A percentile compares a stretch with the other conserved stretches of the same genome.
These are phyloP conservation scores for Cucurbita pepo DNA, from an alignment of 306 rosid species.

Conservation along the genomic window DNA sequence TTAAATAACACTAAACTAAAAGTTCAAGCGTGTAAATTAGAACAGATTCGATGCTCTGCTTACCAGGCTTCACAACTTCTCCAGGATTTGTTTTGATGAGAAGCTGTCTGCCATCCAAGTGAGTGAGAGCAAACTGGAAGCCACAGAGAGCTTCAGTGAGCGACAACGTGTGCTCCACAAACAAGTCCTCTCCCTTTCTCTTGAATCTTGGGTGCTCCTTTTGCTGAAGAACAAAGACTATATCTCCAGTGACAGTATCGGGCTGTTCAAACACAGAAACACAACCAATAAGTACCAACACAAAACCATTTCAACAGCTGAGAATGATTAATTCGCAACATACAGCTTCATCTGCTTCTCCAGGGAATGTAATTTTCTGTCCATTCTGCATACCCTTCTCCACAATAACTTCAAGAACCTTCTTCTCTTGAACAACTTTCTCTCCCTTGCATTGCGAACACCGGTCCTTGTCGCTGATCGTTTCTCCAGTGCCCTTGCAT, in stretches of 20 bases:
- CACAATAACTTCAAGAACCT: constrained; percentile 56
- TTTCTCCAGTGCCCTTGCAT: constrained; percentile 86
- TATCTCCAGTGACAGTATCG: constrained; percentile 64
- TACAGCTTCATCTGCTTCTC: constrained; percentile 86
- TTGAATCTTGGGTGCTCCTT: constrained; percentile 71
- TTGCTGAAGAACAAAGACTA: constrained; percentile 60
- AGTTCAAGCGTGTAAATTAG: background rate
- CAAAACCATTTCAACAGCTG: background rate
- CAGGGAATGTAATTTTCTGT: constrained; percentile 80
- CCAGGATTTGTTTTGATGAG: constrained; percentile 74
- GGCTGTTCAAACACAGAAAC: constrained; percentile 34
- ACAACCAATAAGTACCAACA: background rate
- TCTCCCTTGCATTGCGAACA: constrained; percentile 72
- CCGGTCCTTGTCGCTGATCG: constrained; percentile 55
- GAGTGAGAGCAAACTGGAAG: constrained; percentile 41
- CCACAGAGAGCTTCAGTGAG: constrained; percentile 66
- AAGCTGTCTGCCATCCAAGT: constrained; percentile 61
- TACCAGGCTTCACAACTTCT: constrained; percentile 76
- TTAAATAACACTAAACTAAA: background rate
- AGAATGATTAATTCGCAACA: background rate
- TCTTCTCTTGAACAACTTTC: constrained; percentile 71
- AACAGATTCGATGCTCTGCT: background rate
- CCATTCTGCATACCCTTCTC: constrained; percentile 90
- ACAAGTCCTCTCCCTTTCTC: constrained; percentile 58
- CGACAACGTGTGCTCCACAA: constrained; percentile 54